phyloP scores from a whole-genome alignment of 2,329 filamentous ascomycete genomes.

The Xylaria sp. region DNA sequence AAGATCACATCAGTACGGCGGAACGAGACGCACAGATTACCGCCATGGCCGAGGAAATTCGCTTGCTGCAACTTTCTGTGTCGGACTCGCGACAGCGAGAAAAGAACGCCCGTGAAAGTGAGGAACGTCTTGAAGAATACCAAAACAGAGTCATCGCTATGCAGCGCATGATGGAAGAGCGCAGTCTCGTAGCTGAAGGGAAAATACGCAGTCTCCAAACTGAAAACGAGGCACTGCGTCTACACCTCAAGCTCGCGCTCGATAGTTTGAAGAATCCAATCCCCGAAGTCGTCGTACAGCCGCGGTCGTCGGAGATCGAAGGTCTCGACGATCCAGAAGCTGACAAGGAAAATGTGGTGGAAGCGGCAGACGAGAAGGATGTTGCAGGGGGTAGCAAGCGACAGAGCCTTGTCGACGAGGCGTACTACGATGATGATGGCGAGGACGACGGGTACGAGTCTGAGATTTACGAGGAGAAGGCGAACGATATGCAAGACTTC shows the following conservation, averaged over 20 bases:
- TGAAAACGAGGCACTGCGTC: slow-evolving; percentile 87
- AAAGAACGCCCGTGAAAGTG: slow-evolving; percentile 77
- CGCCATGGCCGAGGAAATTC: slow-evolving; percentile 96
- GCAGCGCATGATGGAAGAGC: slow-evolving; percentile 97
- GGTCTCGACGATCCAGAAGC: slow-evolving; percentile 41
- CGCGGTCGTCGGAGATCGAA: slow-evolving; percentile 44
- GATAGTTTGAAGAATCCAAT: slow-evolving; percentile 93
- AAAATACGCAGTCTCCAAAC: slow-evolving; percentile 92
- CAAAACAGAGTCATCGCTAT: slow-evolving; percentile 89
- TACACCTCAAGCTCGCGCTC: slow-evolving; percentile 88
- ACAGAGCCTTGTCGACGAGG: slow-evolving; percentile 59
- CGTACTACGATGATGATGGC: slow-evolving; percentile 69
- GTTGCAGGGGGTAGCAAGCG: slow-evolving; percentile 51
- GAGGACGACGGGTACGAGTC: slow-evolving; percentile 57
- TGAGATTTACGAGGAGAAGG: slow-evolving; percentile 63
- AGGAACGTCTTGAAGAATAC: slow-evolving; percentile 92
- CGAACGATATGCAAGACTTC: slow-evolving; percentile 79
- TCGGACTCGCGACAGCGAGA: slow-evolving; percentile 74
- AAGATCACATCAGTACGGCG: slow-evolving; percentile 90
- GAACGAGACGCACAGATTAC: slow-evolving; percentile 94
- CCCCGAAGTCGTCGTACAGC: slow-evolving; percentile 62
- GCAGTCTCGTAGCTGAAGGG: slow-evolving; percentile 86
- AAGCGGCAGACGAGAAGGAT: slow-evolving; percentile 47
- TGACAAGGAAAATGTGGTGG: slow-evolving; percentile 50
- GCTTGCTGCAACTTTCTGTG: slow-evolving; percentile 80